phyloP scores from a whole-genome alignment of 345 rosid species.

The Eucalyptus tenuipes region DNA sequence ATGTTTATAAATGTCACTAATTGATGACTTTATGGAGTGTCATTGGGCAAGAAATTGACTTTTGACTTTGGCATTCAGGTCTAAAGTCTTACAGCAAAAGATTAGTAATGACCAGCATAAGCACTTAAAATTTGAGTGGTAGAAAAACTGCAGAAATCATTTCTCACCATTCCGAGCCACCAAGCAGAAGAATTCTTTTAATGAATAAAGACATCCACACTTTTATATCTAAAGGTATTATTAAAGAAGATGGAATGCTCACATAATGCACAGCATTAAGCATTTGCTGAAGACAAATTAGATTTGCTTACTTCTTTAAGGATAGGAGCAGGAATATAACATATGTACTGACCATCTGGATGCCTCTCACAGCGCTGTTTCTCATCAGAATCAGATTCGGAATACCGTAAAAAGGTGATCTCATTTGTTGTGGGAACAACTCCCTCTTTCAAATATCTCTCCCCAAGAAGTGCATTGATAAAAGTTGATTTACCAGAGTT shows the following conservation, averaged over 20 bases:
- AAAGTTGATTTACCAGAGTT: conserved; percentile 95
- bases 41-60: not conserved
- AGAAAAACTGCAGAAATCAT: not conserved
- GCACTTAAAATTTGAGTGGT: not conserved
- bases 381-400: conserved; percentile 45
- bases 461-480: conserved; percentile 90
- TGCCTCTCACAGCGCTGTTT: conserved; percentile 71
- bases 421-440: conserved; percentile 95
- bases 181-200: not conserved
- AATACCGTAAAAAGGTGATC: conserved; percentile 75
- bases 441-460: conserved; percentile 80
- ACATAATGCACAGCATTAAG: not conserved
- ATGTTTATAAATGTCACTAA: not conserved
- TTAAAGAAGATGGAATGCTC: not conserved
- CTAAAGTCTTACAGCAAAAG: not conserved
- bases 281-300: not conserved
- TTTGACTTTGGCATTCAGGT: not conserved
- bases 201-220: not conserved
- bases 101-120: not conserved
- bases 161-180: not conserved
- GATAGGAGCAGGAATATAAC: conserved; percentile 85
- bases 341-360: conserved; percentile 87
- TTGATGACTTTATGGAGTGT: not conserved
- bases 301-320: conserved; percentile 68
- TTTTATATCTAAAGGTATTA: not conserved